These are phyloP conservation scores for Aureobasidium melanogenum DNA, from an alignment of 2,329 filamentous ascomycete species.

Conservation along the genomic window DNA sequence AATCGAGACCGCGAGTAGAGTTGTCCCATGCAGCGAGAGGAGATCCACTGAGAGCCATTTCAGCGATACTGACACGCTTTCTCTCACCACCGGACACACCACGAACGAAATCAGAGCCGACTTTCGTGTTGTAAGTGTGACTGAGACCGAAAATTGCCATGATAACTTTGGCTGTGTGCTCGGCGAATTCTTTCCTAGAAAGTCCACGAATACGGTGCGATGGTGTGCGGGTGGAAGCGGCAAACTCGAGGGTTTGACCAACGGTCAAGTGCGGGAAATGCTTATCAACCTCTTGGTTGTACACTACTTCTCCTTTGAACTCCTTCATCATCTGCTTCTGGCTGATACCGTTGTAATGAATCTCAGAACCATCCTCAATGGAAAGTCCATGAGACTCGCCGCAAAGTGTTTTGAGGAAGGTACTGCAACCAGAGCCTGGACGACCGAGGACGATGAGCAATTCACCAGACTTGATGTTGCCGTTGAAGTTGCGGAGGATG, in stretches of 20 bases:
- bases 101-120: conserved; percentile 51
- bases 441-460: conserved; percentile 49
- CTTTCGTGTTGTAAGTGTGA: conserved; percentile 37
- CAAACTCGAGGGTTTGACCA: conserved; percentile 48
- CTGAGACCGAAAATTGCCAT: conserved; percentile 47
- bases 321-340: conserved; percentile 37
- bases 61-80: conserved; percentile 54
- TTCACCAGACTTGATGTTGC: conserved; percentile 43
- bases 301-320: conserved; percentile 38
- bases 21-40: conserved; percentile 39
- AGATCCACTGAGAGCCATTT: conserved; percentile 36
- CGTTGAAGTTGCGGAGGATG: conserved; percentile 47
- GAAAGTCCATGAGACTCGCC: conserved; percentile 52
- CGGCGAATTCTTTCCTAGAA: conserved; percentile 45
- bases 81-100: conserved; percentile 50
- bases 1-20: conserved; percentile 43
- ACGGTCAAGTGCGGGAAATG: conserved; percentile 31
- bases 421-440: conserved; percentile 58
- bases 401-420: conserved; percentile 53
- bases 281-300: conserved; percentile 34
- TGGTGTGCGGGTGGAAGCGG: conserved; percentile 44
- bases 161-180: conserved; percentile 41
- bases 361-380: conserved; percentile 39
- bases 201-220: conserved; percentile 50
- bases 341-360: conserved; percentile 48